Conservation (phyloP, 345 rosid species). For the Populus tremula region DNA sequence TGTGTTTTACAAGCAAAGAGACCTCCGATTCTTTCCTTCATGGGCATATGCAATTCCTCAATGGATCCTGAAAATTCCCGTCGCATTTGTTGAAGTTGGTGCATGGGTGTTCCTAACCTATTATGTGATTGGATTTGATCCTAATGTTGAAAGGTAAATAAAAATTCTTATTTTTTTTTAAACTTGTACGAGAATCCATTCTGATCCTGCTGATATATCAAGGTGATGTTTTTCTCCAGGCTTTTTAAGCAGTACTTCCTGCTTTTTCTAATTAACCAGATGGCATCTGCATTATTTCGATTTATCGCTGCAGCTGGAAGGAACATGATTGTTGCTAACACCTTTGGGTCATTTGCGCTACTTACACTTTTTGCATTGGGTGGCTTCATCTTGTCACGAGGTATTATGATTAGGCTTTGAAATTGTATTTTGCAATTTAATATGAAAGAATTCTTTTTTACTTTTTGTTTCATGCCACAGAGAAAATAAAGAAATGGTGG, state of each 20-base stretch:
- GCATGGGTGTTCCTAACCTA: slow-evolving; percentile 59
- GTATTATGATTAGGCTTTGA: slow-evolving; percentile 18
- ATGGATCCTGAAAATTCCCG: slow-evolving; percentile 79
- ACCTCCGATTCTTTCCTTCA: slow-evolving; percentile 68
- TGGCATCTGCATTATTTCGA: slow-evolving; percentile 65
- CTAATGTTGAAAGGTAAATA: slow-evolving; percentile 60
- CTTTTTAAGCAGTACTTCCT: slow-evolving; percentile 58
- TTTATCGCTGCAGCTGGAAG: slow-evolving; percentile 55
- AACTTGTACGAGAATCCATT: background rate
- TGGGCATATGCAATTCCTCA: slow-evolving; percentile 80
- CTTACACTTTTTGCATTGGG: slow-evolving; percentile 48
- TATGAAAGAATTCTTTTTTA: background rate
- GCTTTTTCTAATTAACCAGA: slow-evolving; percentile 52
- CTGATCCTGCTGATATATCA: background rate
- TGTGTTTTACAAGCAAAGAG: slow-evolving; percentile 82
- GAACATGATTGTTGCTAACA: slow-evolving; percentile 55
- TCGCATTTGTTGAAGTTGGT: slow-evolving; percentile 59
- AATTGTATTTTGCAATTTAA: background rate
- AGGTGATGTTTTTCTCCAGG: slow-evolving; percentile 30
- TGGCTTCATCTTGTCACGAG: slow-evolving; percentile 65
- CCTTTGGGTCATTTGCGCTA: slow-evolving; percentile 60
- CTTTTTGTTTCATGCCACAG: slow-evolving; percentile 25
- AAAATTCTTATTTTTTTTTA: background rate
- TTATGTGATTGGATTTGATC: slow-evolving; percentile 75
- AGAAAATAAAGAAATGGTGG: slow-evolving; percentile 81